Evolutionary conservation across 805 yeast genomes (phyloP), one percentile per base, ranked within the genome.

Genomic region (Candida railenensis): DNA sequence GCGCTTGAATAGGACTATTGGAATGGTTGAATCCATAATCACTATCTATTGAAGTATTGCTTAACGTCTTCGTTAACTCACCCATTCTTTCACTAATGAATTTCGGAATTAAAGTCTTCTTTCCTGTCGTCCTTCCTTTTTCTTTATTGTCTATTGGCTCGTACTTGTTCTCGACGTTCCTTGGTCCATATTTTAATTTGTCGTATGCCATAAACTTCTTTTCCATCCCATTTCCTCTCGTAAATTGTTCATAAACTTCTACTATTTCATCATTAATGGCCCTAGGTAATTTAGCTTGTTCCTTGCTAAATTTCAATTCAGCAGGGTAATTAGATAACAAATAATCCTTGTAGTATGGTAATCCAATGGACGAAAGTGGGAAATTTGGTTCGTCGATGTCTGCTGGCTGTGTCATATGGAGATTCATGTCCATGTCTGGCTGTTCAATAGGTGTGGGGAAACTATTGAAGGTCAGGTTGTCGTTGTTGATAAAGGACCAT

Each of bases 271-370:
- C 25, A 50, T 82, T 86, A 20, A 83, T 73, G 11, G 66, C 66
- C 11, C 65, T 65, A 0, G 90, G 83, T 3, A 86, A 67, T 47
- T 81, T 80, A 1, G 95, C 89, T 2, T 70, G 61, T 52, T 80
- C 81, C 67, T 47, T 77, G 41, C 78, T 76, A 58, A 87, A 89
- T 4, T 80, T 71, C 49, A 75, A 62, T 36, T 84, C 83, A 1
- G 74, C 58, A 0, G 92, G 86, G 89, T 91, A 92, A 12, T 88
- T 84, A 0, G 97, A 89, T 7, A 91, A 70, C 15, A 94, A 73
- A 45, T 77, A 77, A 37, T 85, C 87, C 46, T 81, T 81, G 62
- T 89, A 94, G 56, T 83, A 89, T 0, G 99, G 98, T 79, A 94
- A 69, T 8, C 97, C 97, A 2, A 94, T 72, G 1, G 81, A 59